Conservation (phyloP, 768 basidiomycete genomes). For the Cantharellus anzutake region DNA sequence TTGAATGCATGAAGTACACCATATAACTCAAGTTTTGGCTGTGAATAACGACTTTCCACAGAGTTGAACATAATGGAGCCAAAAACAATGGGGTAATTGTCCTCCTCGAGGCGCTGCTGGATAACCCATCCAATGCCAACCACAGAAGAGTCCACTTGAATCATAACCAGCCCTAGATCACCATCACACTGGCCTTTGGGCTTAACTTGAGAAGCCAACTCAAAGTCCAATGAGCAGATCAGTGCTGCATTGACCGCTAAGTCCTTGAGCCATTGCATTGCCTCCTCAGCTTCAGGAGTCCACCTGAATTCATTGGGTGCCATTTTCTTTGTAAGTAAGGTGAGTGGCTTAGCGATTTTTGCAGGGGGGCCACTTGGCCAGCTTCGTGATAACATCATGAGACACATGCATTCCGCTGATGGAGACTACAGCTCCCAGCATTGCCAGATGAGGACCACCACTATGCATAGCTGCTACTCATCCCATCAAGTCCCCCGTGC, state of each 20-base stretch:
- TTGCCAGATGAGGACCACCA: too few species aligned
- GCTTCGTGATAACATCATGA: neutral
- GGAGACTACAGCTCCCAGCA: neutral
- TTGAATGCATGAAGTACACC: neutral
- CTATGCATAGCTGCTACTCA: too few species aligned
- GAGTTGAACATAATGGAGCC: neutral
- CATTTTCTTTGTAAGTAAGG: neutral
- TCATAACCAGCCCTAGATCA: neutral
- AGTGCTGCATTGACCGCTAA: neutral
- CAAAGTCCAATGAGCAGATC: neutral
- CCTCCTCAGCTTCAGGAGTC: neutral
- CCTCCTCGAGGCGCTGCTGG: neutral
- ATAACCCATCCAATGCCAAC: neutral
- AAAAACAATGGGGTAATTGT: neutral
- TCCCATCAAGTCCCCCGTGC: too few species aligned
- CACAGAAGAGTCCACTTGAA: neutral
- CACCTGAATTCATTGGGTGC: neutral
- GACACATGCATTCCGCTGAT: neutral
- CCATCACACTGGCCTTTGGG: neutral
- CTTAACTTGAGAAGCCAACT: neutral
- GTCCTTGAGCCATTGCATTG: neutral
- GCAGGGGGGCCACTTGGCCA: neutral
- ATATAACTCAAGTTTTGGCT: neutral
- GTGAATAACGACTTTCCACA: neutral
- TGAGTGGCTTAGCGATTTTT: neutral